A percentile compares a stretch with the other conserved stretches of the same genome.
Conservation (phyloP, 305 asterid genomes). For the Withania somnifera region DNA sequence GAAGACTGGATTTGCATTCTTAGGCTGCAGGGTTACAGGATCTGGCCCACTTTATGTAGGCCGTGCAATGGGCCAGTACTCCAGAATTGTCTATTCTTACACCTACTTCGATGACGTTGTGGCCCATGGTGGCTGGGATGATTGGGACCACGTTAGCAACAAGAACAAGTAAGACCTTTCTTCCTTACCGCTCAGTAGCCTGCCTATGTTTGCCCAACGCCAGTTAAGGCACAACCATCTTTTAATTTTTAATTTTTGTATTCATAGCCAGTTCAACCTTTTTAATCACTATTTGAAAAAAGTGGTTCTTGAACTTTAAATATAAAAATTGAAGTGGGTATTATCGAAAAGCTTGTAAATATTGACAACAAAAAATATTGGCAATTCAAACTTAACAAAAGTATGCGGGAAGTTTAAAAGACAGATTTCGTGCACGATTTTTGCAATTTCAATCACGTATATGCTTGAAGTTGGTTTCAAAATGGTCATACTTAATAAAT, state of each 20-base stretch:
- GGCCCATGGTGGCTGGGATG: slow-evolving; percentile 86
- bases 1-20: slow-evolving; percentile 66
- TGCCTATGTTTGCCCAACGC: no score
- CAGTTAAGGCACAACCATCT: neutral
- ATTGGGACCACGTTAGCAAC: slow-evolving; percentile 69
- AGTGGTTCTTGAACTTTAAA: no score
- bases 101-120: slow-evolving; percentile 63
- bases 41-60: slow-evolving; percentile 71
- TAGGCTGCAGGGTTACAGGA: slow-evolving; percentile 59
- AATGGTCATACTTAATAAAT: no score
- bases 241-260: neutral
- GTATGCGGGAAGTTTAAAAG: no score
- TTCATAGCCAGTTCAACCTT: neutral
- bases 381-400: no score
- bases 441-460: no score
- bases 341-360: no score
- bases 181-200: neutral
- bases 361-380: no score
- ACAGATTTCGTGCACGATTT: no score
- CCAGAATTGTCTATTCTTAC: slow-evolving; percentile 59
- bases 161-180: slow-evolving; percentile 44
- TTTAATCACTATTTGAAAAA: no score
- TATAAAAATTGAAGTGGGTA: neutral
- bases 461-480: no score
- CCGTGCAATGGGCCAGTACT: slow-evolving; percentile 86